A percentile compares a stretch with the other conserved stretches of the same genome.
phyloP scores from a whole-genome alignment of 257 asterid genomes.

The Scutellaria barbata region DNA sequence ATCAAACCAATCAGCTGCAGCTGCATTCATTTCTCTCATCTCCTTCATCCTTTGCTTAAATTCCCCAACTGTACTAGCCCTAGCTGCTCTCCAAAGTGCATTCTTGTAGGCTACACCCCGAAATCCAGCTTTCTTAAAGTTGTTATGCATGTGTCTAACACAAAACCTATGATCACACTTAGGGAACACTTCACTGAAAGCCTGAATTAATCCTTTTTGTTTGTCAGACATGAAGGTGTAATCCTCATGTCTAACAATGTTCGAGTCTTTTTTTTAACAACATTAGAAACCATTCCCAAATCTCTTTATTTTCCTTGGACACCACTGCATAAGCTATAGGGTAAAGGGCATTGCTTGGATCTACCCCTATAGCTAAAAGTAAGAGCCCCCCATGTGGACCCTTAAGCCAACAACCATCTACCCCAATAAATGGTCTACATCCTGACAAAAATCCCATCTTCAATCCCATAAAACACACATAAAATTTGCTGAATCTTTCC shows the following conservation, averaged over 20 bases:
- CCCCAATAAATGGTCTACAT: neutral
- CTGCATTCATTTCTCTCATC: neutral
- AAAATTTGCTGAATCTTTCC: neutral
- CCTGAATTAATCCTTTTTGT: neutral
- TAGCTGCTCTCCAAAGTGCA: neutral
- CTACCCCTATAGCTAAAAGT: neutral
- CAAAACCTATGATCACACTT: neutral
- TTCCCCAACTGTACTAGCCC: neutral
- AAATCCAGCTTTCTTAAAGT: neutral
- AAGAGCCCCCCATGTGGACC: neutral
- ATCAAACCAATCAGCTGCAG: neutral
- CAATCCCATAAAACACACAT: neutral
- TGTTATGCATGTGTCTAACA: neutral
- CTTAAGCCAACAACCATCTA: slow-evolving; percentile 15
- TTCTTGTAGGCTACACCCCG: neutral
- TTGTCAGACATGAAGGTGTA: neutral
- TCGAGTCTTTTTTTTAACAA: neutral
- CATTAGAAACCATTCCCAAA: neutral
- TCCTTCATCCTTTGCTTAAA: neutral
- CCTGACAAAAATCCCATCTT: neutral
- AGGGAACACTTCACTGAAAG: neutral
- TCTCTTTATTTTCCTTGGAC: neutral
- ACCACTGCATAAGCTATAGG: neutral
- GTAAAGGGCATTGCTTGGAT: neutral
- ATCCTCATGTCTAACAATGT: neutral